Evolutionary conservation across 768 basidiomycete genomes (phyloP), one percentile per base, ranked within the genome.

Genomic region (Tricholoma saponaceum): DNA sequence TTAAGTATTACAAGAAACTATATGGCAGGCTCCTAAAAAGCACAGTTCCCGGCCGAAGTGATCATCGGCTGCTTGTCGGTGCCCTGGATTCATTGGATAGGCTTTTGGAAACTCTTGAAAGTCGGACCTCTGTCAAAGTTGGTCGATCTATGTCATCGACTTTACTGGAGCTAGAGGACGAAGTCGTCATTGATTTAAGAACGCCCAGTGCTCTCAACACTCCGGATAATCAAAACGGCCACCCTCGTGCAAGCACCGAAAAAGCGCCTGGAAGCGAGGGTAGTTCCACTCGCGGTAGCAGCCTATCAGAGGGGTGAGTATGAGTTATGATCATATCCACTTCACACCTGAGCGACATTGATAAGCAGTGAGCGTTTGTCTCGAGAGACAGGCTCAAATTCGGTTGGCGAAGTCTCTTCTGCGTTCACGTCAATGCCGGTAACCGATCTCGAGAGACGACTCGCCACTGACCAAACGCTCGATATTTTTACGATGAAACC

Each of bases 401-500:
- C 86, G 4, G 69, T 79, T 35, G 82, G 80, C 57, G 76, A 78
- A 43, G 74, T 71, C 26, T 83, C 86, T 18, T 76, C 77, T n/a
- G 71, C 78, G 20, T 80, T 80, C 1, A 68, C 83, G 58, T 71
- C 75, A 12, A 80, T 80, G 65, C 80, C 90, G 5, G 74, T 96
- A 18, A 72, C 82, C 25, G 91, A 95, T 62, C 80, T 99, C 14
- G 96, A 98, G 68, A 76, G 81, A 32, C 79, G 92, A 25, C 78
- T 99, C 32, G 80, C 86, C 26, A 87, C 92, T 0, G 83, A 88
- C 28, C 78, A 82, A 18, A 92, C 92, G 7, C 74, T 98, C 26
- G 97, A 99, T 70, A 86, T 99, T 46, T 99, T 99, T 70, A 92
- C 92, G 1, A 96, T 99, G 94, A 82, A 83, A 60, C 89, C 89